phyloP scores from a whole-genome alignment of 2,329 filamentous ascomycete species.

The Fusarium heterosporum region DNA sequence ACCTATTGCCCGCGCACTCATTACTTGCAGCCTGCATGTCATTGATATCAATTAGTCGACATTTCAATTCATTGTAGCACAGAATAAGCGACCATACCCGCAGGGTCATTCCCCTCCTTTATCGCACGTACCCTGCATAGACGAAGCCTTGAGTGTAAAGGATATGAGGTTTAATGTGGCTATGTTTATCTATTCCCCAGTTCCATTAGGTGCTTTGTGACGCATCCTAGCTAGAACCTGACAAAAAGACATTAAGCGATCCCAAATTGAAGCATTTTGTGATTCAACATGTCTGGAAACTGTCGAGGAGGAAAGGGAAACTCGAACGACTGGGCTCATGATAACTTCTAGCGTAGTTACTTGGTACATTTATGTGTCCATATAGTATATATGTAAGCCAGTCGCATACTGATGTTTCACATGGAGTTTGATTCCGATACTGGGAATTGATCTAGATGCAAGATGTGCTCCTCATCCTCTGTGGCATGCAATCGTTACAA shows the following conservation, averaged over 20 bases:
- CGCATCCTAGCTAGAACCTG: constrained; percentile 4
- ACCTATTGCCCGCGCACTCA: constrained; percentile 8
- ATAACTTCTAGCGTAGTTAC: too few species aligned
- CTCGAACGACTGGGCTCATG: too few species aligned
- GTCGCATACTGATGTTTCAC: too few species aligned
- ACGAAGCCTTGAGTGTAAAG: constrained; percentile 8
- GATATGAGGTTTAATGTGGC: constrained; percentile 5
- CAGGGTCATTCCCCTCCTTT: constrained; percentile 4
- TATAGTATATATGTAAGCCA: not conserved
- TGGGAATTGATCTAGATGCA: too few species aligned
- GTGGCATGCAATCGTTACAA: constrained; percentile 9
- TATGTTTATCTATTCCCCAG: constrained; percentile 6
- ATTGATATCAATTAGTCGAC: constrained; percentile 5
- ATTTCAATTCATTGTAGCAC: not conserved
- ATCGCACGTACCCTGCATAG: constrained; percentile 9
- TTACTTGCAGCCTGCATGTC: constrained; percentile 28
- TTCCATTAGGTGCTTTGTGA: constrained; percentile 12
- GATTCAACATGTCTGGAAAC: not conserved
- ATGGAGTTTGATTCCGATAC: not conserved
- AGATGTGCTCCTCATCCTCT: not conserved
- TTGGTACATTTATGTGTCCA: not conserved
- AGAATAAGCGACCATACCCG: not conserved
- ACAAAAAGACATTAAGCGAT: constrained; percentile 4
- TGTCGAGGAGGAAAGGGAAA: not conserved
- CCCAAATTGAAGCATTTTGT: not conserved